Evolutionary conservation across 192 early-diverging fungal genomes (phyloP), one percentile per base, ranked within the genome.

Genomic region (Coemansia sp.): DNA sequence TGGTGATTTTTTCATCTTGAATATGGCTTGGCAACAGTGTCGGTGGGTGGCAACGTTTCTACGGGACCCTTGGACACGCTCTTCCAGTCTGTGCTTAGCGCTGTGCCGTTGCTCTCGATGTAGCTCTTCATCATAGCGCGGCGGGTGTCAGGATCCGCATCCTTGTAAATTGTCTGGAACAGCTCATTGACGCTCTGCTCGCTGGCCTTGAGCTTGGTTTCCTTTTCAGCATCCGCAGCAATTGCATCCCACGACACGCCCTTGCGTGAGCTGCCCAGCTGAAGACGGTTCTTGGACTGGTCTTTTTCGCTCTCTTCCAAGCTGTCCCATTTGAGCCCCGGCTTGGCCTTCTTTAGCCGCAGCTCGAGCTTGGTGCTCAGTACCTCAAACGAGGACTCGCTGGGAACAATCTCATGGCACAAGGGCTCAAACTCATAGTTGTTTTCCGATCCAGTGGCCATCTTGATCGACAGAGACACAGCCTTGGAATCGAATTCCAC

Each of bases 61-160:
- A 95, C 94, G 10, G 77, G 72, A 49, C 83, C 84, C 73, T 89
- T 87, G 21, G 84, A 81, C 38, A 99, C 93, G 73, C 94, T 92
- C 28, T 77, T 80, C 95, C 95, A 99, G 70, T 99, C 96, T 28
- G 95, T 99, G 51, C 86, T 89, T 33, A 99, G 80, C 47, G 84
- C 84, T 0, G 97, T 99, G 20, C 97, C 97, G 50, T 92, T 92
- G 72, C 88, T 91, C 70, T 99, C 97, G 5, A 87, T 81, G 69
- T 91, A 99, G 65, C 90, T 92, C 81, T 99, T 99, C 84, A 96
- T 87, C 97, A 99, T 98, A 0, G 97, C 95, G 15, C 89, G 80
- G 48, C 81, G 81, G 7, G 90, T 88, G 44, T 99, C 90, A 16
- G 90, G 87, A 59, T 85, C 88, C 0, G 93, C 91, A 65, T 94